phyloP scores from a whole-genome alignment of 345 rosid genomes.

The Citrus inodora region DNA sequence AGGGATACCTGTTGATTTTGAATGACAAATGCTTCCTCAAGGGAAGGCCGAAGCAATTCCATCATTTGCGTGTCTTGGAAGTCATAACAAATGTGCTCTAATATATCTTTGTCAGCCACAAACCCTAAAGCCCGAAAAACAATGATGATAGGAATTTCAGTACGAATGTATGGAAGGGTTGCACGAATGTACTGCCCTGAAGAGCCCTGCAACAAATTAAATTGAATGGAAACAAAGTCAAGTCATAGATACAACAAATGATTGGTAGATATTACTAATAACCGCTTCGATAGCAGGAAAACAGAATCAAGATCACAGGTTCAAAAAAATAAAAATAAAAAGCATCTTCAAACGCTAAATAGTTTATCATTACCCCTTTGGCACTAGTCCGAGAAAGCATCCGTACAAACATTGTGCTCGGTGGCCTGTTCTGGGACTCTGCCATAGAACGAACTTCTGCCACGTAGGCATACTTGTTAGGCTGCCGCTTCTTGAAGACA shows the following conservation, averaged over 20 bases:
- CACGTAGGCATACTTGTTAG: constrained; percentile 87
- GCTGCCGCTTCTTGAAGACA: constrained; percentile 97
- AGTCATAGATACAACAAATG: neutral
- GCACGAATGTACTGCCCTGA: constrained; percentile 95
- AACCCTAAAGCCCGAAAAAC: constrained; percentile 97
- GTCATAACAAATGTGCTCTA: constrained; percentile 93
- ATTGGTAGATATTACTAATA: neutral
- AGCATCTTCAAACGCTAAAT: neutral
- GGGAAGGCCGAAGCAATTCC: constrained; percentile 95
- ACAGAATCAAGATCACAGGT: neutral
- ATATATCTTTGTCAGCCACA: constrained; percentile 93
- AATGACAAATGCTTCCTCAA: constrained; percentile 97
- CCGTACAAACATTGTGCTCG: constrained; percentile 97
- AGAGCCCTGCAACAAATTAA: constrained; percentile 58
- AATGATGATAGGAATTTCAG: constrained; percentile 95
- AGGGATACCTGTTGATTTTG: constrained; percentile 86
- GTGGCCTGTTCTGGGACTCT: constrained; percentile 90
- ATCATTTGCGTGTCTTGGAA: constrained; percentile 92
- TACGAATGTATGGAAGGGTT: constrained; percentile 93
- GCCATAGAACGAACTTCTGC: constrained; percentile 99
- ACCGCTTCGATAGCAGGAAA: neutral
- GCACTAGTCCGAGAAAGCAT: constrained; percentile 99
- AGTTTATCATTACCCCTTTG: constrained; percentile 67
- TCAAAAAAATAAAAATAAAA: neutral
- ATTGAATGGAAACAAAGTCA: neutral